Evolutionary conservation across 768 basidiomycete species (phyloP), one percentile per base, ranked within the genome.

Genomic region (Phylloporus sp.): DNA sequence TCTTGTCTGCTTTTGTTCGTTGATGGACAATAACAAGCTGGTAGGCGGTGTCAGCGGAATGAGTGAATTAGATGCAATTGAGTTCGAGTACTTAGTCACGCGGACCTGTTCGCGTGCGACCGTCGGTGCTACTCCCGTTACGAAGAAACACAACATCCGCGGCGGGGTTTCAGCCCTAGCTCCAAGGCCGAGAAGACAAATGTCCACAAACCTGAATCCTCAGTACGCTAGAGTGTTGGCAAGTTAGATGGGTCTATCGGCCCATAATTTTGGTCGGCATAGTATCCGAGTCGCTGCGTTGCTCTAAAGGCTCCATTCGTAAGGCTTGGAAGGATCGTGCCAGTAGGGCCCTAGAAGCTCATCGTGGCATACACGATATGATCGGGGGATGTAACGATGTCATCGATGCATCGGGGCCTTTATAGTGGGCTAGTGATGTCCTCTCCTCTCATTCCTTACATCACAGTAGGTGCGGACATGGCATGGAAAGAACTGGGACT

Each of bases 381-480:
- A 34, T 34, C 32, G n/a, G 8, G 11, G 18, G 35, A 36, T 36
- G 35, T 20, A 36, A n/a, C 35, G 35, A 20, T 36, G 32, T 34
- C 32, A 2, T 31, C n/a, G 22, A 23, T 38, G 15, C 11, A 38
- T 6, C 22, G 27, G 24, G 20, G 20, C 8, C 27, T 22, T 45
- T 26, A n/a, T n/a, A n/a, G n/a, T n/a, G 6, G 24, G 43, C 12
- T 26, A 2, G 18, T 36, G 23, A 70, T 66, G 60, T 53, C 59
- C 35, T 52, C 62, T 18, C 57, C 59, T 32, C 46, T 68, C 22
- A 26, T 35, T 35, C 34, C 58, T n/a, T 58, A 48, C 9, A 42
- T 66, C 27, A 20, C 44, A 42, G 66, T 68, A 42, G 59, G 65
- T 59, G 28, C 29, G 26, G 15, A 32, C 7, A 28, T 36, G 20